Evolutionary conservation across 495 filamentous ascomycete genomes (phyloP), one percentile per base, ranked within the genome.

Genomic region (Tetracladium marchalianum): DNA sequence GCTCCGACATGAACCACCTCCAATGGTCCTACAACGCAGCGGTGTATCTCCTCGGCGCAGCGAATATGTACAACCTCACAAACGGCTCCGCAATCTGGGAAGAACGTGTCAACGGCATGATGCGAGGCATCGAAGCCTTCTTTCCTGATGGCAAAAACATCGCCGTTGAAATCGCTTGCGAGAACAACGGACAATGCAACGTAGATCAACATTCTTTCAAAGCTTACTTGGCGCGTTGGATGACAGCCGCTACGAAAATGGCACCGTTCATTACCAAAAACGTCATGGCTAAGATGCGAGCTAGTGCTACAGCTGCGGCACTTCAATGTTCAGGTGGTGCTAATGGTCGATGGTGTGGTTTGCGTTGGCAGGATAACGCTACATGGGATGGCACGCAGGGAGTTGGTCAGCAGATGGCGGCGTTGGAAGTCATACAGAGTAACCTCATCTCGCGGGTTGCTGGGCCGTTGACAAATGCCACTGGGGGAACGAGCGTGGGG

Each of bases 121-220:
- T 85, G 16, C 66, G 72, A 43, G 68, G 63, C 15, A 72, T 73
- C 0, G 60, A 70, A 47, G 52, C 69, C 0, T 84, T 84, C 66
- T 82, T 79, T 55, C 55, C 61, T 0, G 54, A 65, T 0, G 71
- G 67, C 35, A 3, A 7, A 3, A 66, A 77, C 52, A 64, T 81
- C 57, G 77, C 83, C 70, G 73, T 70, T 45, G 87, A 92, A 62
- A 50, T 53, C 0, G 76, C 79, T 11, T 94, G 87, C 67, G 87
- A 92, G 44, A 16, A 35, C 17, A 45, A 43, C 13, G 48, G 41
- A 3, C 52, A 37, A 34, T 88, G 85, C 62, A 73, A 88, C 55
- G 57, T 75, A 44, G 85, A 90, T 62, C 82, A 87, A 56, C 77
- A 80, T 41, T 77, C 78, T 18, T 92, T 93, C 74, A 90, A 90